Base-by-base conservation (phyloP, 495 filamentous ascomycete genomes). In the Articulospora tetracladia region DNA sequence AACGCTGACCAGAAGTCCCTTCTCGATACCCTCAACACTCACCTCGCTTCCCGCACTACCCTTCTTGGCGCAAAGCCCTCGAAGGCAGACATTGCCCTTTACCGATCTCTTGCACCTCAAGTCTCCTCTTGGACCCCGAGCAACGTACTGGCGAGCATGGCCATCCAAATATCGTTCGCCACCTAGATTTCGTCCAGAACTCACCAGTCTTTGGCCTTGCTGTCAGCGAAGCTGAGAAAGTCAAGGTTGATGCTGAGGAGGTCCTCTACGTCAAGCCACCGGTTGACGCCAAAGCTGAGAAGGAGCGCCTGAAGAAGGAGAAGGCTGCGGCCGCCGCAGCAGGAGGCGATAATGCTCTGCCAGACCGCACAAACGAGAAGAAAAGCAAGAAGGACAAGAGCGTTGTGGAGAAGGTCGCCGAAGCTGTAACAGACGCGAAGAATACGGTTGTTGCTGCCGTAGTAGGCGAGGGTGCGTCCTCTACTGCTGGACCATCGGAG, bases 171-270 rank as follows among this genome's bases (percentile, higher is more conserved):
- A 89, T 97, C 65, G 91, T 98, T 32, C 92, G 94, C 32, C 89
- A 87, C 68, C 74, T 96, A 64, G 94, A 97, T 73, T 96, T 97
- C 69, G 88, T 98, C 58, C 94, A 98, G 77, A 96, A 95, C 75
- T 83, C 88, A 51, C 80, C 84, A 0, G 59, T 93, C 49, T 95
- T 96, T 66, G 83, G 83, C 7, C 79, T 97, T 58, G 80, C 79
- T 59, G 75, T 96, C 53, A 74, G 78, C 52, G 85, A 88, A 47
- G 79, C 77, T 58, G 88, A 97, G 70, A 97, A 94, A 78, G 77
- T 98, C 64, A 74, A 74, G 62, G 82, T 98, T 55, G 86, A 98
- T 68, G 71, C 83, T 55, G 84, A 89, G 63, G 86, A 96, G 67
- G 83, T 98, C 58, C 74, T 87, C 58, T 92, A 90, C 74, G 83